Evolutionary conservation across 129 eudicot genomes (phyloP).

Genomic region (Deinandra increscens): DNA sequence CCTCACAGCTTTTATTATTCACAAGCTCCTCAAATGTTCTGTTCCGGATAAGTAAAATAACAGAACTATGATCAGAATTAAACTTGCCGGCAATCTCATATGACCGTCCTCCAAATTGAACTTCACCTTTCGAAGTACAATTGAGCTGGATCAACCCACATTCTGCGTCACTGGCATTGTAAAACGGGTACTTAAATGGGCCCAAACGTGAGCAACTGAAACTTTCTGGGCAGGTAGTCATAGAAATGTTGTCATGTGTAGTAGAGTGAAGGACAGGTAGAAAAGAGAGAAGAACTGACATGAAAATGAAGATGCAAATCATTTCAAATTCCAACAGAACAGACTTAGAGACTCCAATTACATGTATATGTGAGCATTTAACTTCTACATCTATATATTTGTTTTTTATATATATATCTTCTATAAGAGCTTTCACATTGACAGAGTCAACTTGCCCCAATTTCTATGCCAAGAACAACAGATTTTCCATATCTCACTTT

Average conservation of each 20-base stretch:
- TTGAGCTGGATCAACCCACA: not conserved
- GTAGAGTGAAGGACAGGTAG: not conserved
- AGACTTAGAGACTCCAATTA: no score
- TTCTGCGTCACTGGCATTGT: not conserved
- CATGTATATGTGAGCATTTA: no score
- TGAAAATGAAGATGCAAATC: no score
- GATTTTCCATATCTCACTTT: no score
- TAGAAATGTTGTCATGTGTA: not conserved
- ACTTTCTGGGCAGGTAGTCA: slow-evolving; percentile 10
- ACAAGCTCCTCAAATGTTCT: not conserved
- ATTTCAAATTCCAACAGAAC: no score
- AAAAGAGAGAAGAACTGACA: not conserved
- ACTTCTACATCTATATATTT: no score
- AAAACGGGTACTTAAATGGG: slow-evolving; percentile 17
- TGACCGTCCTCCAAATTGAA: slow-evolving; percentile 26
- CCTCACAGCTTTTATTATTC: slow-evolving; percentile 1
- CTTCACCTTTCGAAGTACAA: not conserved
- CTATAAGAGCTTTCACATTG: no score
- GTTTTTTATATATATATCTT: no score
- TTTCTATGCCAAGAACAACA: no score
- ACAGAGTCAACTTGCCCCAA: no score
- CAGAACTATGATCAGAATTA: no score
- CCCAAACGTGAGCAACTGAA: not conserved
- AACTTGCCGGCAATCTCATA: not conserved
- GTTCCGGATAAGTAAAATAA: not conserved